Evolutionary conservation across 1,139 yeast species (phyloP).

Genomic region (Zygosaccharomyces sapae): DNA sequence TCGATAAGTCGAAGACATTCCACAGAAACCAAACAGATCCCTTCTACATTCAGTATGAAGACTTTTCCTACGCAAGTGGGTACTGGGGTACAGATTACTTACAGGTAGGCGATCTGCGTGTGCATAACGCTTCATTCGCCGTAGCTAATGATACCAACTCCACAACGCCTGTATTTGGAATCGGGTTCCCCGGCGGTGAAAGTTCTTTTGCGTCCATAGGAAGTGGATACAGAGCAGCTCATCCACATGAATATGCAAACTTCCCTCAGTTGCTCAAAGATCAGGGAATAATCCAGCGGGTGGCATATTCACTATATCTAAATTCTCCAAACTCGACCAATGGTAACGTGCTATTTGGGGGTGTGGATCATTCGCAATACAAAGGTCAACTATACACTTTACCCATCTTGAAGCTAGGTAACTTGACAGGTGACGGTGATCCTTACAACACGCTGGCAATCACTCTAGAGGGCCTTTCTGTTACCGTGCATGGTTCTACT

Average conservation of each 20-base stretch:
- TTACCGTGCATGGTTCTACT: constrained; percentile 31
- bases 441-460: constrained; percentile 45
- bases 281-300: constrained; percentile 48
- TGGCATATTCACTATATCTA: constrained; percentile 53
- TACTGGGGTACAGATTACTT: constrained; percentile 54
- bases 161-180: constrained; percentile 56
- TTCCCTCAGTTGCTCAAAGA: constrained; percentile 51
- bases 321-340: constrained; percentile 38
- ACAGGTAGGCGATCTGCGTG: constrained; percentile 38
- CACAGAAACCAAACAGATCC: constrained; percentile 42
- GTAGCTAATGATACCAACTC: constrained; percentile 53
- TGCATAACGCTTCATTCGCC: constrained; percentile 51
- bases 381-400: constrained; percentile 45
- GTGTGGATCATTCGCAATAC: constrained; percentile 52
- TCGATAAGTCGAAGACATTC: constrained; percentile 44
- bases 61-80: constrained; percentile 54
- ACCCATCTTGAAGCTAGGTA: constrained; percentile 42
- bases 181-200: constrained; percentile 56
- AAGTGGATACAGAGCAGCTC: constrained; percentile 19
- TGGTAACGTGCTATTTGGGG: constrained; percentile 54
- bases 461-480: constrained; percentile 41
- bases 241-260: constrained; percentile 39
- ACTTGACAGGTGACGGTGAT: constrained; percentile 23
- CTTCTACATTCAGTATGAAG: constrained; percentile 55
- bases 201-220: constrained; percentile 37